Evolutionary conservation across 768 basidiomycete species (phyloP), one percentile per base, ranked within the genome.

Genomic region (Pisolithus tinctorius): DNA sequence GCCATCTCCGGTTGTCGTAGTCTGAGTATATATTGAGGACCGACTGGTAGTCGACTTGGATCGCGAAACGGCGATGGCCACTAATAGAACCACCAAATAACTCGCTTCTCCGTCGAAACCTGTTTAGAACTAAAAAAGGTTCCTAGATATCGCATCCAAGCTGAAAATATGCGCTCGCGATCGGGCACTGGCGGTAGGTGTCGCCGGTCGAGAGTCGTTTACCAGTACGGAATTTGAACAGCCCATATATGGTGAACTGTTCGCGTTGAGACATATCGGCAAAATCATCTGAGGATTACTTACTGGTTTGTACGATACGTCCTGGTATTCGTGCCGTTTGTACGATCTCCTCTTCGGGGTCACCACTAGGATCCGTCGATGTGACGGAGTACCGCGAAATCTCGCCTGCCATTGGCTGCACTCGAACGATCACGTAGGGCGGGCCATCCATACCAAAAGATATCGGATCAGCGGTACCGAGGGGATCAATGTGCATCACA

Each of bases 91-190:
- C 82, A 29, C 83, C 79, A 62, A 93, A 91, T 50, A 91, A 74
- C 55, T 93, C 90, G 30, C 79, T 79, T 70, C 83, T 82, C n/a
- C 8, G 81, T 71, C 10, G 79, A 80, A 8, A 84, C 87, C 29
- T 84, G 78, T 2, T 82, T 79, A 6, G 80, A 64, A 59, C 78
- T 82, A 69, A 96, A 94, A n/a, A 27, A 97, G 76, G 66, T 92
- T 93, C 41, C 91, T 81, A 17, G 91, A 93, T 58, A 97, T 86
- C 17, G 82, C 86, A 61, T 97, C 93, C 48, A 97, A 75, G 31
- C 88, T 84, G 63, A 95, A 92, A 47, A 92, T 89, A n/a, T 86
- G 82, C 2, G 84, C 88, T 55, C 80, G 74, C 16, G 80, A 75
- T 37, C 87, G 83, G n/a, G 83, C 79, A 43, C 76, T 80, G 1